Evolutionary conservation across 768 basidiomycete species (phyloP), one percentile per base, ranked within the genome.

Genomic region (Lepiota subincarnata): DNA sequence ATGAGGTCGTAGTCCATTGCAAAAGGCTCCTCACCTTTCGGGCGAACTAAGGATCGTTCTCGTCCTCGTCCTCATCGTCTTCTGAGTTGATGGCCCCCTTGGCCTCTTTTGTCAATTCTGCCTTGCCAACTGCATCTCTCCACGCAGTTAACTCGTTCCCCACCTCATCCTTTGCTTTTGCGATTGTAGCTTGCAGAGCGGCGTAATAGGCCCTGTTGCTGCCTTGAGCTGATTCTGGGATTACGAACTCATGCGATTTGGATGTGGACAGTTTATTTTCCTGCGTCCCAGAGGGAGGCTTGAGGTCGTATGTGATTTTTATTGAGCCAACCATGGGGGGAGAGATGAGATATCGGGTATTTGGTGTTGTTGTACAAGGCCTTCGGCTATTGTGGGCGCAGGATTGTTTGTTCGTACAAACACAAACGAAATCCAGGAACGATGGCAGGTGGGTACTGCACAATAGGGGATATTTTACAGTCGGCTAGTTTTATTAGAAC

Each of bases 101-200:
- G 12, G 67, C 67, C 59, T 89, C 87, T 61, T 87, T 89, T 13
- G 62, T 73, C 60, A 78, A 64, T 64, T 91, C 89, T 6, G 68
- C 62, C 44, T 77, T 85, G 11, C 87, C 86, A 4, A 89, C 82
- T 5, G 77, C 76, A 66, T 91, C 87, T 60, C 84, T 77, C 89
- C 87, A 90, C 4, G 66, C 75, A 0, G 89, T 90, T 66, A 91
- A 64, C 58, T 89, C 84, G 40, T 81, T 74, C 8, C 89, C 89
- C 3, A 87, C 59, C 24, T 73, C 70, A 39, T 70, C 72, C 57
- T 73, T 81, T 24, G 85, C 84, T 34, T 72, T 68, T 31, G 68
- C 69, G 46, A 90, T 71, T 16, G 81, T 71, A 4, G 59, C 66
- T 55, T 74, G 71, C 37, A 90, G 65, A 1, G 66, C 70, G 1